Evolutionary conservation across 176 grass and related monocot species (phyloP).

Genomic region (Eleusine indica): DNA sequence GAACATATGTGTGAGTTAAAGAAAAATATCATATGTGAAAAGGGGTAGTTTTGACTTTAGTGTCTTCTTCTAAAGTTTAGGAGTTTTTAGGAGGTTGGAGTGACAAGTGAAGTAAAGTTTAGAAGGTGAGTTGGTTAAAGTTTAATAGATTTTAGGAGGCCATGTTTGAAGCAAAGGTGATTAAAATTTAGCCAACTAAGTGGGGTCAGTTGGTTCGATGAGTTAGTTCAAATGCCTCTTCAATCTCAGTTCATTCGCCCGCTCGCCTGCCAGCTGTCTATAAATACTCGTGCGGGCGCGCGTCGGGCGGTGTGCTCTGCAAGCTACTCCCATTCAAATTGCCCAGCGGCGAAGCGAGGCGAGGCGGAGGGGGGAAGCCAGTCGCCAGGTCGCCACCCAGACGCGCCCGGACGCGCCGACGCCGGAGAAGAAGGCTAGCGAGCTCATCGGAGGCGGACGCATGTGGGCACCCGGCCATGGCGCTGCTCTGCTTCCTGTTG

Average conservation of each 20-base stretch:
- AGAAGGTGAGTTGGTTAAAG: too few relatives aligned
- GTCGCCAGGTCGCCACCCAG: background rate
- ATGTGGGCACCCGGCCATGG: conserved; percentile 50
- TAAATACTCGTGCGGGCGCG: background rate
- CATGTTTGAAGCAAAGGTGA: too few relatives aligned
- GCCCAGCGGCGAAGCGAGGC: background rate
- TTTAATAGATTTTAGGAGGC: too few relatives aligned
- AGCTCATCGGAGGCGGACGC: conserved; percentile 5
- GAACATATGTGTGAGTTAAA: too few relatives aligned
- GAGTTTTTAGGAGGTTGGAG: too few relatives aligned
- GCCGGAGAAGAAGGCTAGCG: background rate
- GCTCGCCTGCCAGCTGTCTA: background rate
- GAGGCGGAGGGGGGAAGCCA: background rate
- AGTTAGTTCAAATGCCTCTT: background rate
- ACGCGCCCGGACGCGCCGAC: background rate
- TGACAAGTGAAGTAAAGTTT: too few relatives aligned
- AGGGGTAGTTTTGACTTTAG: too few relatives aligned
- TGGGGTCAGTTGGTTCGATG: background rate
- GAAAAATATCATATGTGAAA: too few relatives aligned
- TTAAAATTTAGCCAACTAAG: too few relatives aligned
- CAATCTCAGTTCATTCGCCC: background rate
- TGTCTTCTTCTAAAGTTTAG: too few relatives aligned
- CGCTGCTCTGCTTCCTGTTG: conserved; percentile 91
- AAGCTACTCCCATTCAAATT: conserved; percentile 16
- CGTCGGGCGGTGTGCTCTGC: background rate